These are phyloP conservation scores for Beta vulgaris DNA, from an alignment of 148 eudicot species.

Conservation along the genomic window DNA sequence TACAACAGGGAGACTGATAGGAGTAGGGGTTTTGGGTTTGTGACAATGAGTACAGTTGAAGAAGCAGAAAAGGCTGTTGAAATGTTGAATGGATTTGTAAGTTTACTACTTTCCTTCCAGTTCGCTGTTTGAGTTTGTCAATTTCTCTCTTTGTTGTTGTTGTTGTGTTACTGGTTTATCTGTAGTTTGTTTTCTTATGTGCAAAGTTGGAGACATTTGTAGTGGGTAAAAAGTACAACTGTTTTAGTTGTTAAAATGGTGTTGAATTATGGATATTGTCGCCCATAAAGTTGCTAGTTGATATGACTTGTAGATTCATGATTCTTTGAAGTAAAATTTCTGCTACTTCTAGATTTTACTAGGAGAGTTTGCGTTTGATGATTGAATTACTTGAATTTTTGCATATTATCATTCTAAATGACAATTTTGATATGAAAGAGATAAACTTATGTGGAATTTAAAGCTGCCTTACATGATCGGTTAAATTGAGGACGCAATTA, in stretches of 20 bases:
- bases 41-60: slow-evolving; percentile 90
- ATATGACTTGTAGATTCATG: neutral
- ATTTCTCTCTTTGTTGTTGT: neutral
- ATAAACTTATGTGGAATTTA: neutral
- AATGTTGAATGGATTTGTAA: slow-evolving; percentile 67
- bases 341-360: neutral
- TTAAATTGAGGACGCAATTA: neutral
- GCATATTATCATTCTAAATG: neutral
- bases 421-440: neutral
- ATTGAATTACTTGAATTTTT: neutral
- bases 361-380: no score
- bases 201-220: neutral
- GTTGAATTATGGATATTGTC: neutral
- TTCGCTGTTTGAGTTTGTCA: neutral
- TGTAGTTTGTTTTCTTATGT: neutral
- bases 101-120: slow-evolving; percentile 21
- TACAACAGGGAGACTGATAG: slow-evolving; percentile 87
- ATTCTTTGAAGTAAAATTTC: neutral
- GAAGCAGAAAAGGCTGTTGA: slow-evolving; percentile 85
- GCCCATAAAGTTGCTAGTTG: neutral
- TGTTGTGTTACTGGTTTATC: neutral
- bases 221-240: neutral
- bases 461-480: neutral
- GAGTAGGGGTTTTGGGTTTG: slow-evolving; percentile 93
- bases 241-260: neutral